These are phyloP conservation scores for Scalesia atractyloides DNA, from an alignment of 129 eudicot species.

Conservation along the genomic window DNA sequence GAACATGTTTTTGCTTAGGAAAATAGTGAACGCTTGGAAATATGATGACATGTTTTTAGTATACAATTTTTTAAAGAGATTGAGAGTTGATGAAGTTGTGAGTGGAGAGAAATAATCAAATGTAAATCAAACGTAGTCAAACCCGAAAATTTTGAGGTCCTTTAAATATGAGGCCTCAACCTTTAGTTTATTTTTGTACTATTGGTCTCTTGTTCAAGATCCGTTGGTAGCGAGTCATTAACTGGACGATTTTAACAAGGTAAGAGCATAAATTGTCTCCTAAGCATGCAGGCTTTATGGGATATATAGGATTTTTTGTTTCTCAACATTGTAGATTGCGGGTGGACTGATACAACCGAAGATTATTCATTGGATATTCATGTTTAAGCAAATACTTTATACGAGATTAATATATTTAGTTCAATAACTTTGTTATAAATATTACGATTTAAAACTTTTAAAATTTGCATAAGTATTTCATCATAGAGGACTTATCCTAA, in stretches of 20 bases:
- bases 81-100: too few species aligned
- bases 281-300: conserved; percentile 5
- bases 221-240: neutral
- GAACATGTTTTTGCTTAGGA: too few species aligned
- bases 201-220: conserved; percentile 1
- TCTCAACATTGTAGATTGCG: neutral
- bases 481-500: too few species aligned
- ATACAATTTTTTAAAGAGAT: too few species aligned
- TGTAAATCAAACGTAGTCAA: too few species aligned
- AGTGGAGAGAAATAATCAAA: too few species aligned
- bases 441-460: neutral
- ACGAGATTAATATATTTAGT: too few species aligned
- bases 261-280: conserved; percentile 1
- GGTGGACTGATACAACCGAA: neutral
- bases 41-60: too few species aligned
- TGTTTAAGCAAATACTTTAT: neutral
- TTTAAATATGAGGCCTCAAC: too few species aligned
- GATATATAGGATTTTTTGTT: neutral
- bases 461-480: neutral
- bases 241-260: conserved; percentile 3
- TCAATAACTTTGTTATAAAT: too few species aligned
- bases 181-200: neutral
- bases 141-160: too few species aligned
- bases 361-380: conserved; percentile 10
- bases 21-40: too few species aligned